Percentiles rank a stretch among this genome's conserved stretches.
Evolutionary conservation across 2,329 filamentous ascomycete genomes (phyloP).

Genomic region (Pseudonectria foliicola): DNA sequence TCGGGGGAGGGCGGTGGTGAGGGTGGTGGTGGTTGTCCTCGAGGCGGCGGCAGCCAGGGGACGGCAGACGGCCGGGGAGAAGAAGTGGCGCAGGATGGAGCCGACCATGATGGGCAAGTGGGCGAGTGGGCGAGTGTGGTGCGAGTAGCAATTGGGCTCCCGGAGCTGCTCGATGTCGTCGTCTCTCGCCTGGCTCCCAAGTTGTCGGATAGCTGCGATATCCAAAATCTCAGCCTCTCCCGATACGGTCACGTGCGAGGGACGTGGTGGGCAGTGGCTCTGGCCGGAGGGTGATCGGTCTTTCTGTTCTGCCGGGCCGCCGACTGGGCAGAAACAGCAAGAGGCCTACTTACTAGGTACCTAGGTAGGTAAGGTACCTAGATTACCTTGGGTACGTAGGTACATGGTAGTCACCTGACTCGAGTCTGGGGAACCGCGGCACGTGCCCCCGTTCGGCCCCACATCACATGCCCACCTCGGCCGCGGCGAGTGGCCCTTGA

Average conservation of each 20-base stretch:
- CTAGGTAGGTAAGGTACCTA: too few species aligned
- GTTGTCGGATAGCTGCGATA: slow-evolving; percentile 9
- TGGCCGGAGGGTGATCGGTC: slow-evolving; percentile 1
- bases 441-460: neutral
- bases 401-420: too few species aligned
- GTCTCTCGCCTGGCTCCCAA: neutral
- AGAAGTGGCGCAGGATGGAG: slow-evolving; percentile 29
- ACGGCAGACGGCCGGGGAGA: slow-evolving; percentile 25
- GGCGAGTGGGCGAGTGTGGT: slow-evolving; percentile 22
- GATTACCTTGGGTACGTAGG: too few species aligned
- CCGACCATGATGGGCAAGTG: slow-evolving; percentile 27
- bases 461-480: slow-evolving; percentile 16
- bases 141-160: slow-evolving; percentile 8
- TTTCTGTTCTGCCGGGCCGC: slow-evolving; percentile 5
- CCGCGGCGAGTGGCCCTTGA: slow-evolving; percentile 11
- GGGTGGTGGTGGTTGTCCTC: slow-evolving; percentile 10
- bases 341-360: too few species aligned
- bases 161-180: slow-evolving; percentile 3
- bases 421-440: too few species aligned
- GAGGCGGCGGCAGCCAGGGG: slow-evolving; percentile 16
- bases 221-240: slow-evolving; percentile 20
- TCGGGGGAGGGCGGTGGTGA: slow-evolving; percentile 21
- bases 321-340: neutral
- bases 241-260: slow-evolving; percentile 10
- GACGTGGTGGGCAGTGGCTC: slow-evolving; percentile 3